These are phyloP conservation scores for Phytopythium montanum DNA, from an alignment of 352 stramenopile genomes.

Conservation along the genomic window DNA sequence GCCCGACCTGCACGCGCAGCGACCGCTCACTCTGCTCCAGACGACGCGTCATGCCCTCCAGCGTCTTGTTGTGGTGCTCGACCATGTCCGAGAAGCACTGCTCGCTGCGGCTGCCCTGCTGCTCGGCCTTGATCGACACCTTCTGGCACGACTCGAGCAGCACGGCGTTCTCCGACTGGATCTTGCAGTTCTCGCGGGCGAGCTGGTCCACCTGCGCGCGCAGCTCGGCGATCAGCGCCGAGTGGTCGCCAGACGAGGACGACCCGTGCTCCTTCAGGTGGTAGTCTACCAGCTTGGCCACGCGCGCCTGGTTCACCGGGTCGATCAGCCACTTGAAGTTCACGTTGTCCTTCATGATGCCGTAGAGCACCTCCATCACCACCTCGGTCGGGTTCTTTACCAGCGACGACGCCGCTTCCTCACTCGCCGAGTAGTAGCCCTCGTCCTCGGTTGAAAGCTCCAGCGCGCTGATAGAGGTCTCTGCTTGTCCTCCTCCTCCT, in stretches of 20 bases:
- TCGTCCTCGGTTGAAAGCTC: conserved; percentile 20
- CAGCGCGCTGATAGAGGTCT: conserved; percentile 10
- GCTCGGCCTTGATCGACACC: conserved; percentile 11
- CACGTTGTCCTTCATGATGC: conserved; percentile 55
- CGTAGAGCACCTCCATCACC: conserved; percentile 60
- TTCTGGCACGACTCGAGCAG: conserved; percentile 17
- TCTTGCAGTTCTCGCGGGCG: conserved; percentile 56
- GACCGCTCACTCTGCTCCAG: conserved; percentile 34
- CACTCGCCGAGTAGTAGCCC: conserved; percentile 24
- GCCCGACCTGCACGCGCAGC: conserved; percentile 37
- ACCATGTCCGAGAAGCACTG: conserved; percentile 7
- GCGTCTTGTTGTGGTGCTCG: conserved; percentile 8
- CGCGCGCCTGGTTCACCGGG: conserved; percentile 36
- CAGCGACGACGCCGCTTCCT: conserved; percentile 15
- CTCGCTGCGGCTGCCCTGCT: conserved; percentile 17
- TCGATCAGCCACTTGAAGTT: conserved; percentile 58
- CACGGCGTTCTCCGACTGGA: conserved; percentile 55
- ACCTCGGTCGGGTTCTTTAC: conserved; percentile 34
- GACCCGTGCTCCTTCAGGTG: conserved; percentile 28
- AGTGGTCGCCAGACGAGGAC: conserved; percentile 22
- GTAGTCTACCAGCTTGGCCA: conserved; percentile 51
- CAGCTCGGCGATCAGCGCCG: conserved; percentile 36
- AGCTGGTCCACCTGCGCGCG: conserved; percentile 53
- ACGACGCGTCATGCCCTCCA: conserved; percentile 29
- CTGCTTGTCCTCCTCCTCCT: not conserved